Evolutionary conservation across 2,329 filamentous ascomycete species (phyloP), one percentile per base, ranked within the genome.

Genomic region (Trichophyton simii): DNA sequence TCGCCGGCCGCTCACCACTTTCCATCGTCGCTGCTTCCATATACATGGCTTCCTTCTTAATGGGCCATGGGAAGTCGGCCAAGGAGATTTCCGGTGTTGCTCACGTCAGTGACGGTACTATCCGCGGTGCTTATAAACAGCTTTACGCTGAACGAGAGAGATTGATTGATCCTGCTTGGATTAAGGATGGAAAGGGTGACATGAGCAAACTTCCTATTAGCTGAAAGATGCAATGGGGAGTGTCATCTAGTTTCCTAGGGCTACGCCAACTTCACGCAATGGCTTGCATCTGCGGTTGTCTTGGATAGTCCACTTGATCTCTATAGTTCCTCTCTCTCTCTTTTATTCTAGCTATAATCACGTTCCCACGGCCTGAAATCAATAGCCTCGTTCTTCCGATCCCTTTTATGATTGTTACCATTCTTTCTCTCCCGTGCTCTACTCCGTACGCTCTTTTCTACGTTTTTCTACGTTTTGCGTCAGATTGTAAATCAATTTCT

Each of bases 21-120:
- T 96, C 92, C 0, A 90, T 95, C 64, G 92, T 95, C 5, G 92
- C 91, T 18, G 91, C 94, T 36, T 95, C 91, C 73, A 96, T 99
- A 73, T 99, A 94, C 79, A 94, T 97, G 85, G 88, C 92, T 3
- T 91, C 89, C 34, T 85, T 92, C 70, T 81, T 97, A 42, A 87
- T 96, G 77, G 88, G 87, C 61, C 83, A 94, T 67, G 80, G 84
- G 20, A 88, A 88, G 69, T 80, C 83, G 5, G 87, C 90, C n/a
- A 91, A 91, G 73, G 88, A 95, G 64, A 96, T 99, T 68, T 88
- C 90, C 3, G 75, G 76, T 25, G 87, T 94, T 18, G 90, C 89
- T 0, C 89, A 90, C 66, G 94, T 99, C 31, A 96, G 91, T 72
- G 95, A 99, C 71, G 91, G 94, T 61, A 99, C 94, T 0, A 96